Conservation (phyloP, 1,139 yeast species). For the Debaryomyces psychrophilus region DNA sequence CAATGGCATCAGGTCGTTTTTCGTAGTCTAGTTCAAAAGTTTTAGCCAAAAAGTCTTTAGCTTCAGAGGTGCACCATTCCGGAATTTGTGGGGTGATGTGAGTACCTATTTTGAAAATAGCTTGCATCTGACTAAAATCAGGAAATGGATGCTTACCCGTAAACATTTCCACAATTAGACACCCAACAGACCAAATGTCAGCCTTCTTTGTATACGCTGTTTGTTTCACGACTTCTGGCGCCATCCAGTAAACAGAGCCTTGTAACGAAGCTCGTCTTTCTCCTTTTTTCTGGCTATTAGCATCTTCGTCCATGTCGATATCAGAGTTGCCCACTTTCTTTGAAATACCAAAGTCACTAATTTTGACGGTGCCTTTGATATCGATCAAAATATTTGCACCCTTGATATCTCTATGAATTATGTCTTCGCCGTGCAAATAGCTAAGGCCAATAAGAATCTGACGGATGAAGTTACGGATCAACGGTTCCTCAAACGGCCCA, state of each 20-base stretch:
- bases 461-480: constrained; percentile 78
- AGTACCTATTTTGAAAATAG: constrained; percentile 89
- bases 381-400: constrained; percentile 93
- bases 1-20: constrained; percentile 73
- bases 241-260: constrained; percentile 98
- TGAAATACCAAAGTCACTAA: constrained; percentile 93
- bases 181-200: constrained; percentile 95
- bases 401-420: constrained; percentile 88
- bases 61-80: constrained; percentile 70
- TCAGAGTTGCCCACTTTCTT: constrained; percentile 59
- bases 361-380: constrained; percentile 87
- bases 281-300: constrained; percentile 28
- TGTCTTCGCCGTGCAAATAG: constrained; percentile 79
- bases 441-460: constrained; percentile 83
- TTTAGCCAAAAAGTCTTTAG: constrained; percentile 62
- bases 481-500: constrained; percentile 91
- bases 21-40: constrained; percentile 78
- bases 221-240: constrained; percentile 94
- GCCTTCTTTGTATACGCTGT: constrained; percentile 87
- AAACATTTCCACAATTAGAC: constrained; percentile 89
- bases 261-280: constrained; percentile 81
- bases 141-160: constrained; percentile 96
- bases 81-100: constrained; percentile 79
- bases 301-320: constrained; percentile 26
- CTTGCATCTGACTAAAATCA: constrained; percentile 93